Conservation (phyloP, 345 rosid species). For the Corymbia maculata region DNA sequence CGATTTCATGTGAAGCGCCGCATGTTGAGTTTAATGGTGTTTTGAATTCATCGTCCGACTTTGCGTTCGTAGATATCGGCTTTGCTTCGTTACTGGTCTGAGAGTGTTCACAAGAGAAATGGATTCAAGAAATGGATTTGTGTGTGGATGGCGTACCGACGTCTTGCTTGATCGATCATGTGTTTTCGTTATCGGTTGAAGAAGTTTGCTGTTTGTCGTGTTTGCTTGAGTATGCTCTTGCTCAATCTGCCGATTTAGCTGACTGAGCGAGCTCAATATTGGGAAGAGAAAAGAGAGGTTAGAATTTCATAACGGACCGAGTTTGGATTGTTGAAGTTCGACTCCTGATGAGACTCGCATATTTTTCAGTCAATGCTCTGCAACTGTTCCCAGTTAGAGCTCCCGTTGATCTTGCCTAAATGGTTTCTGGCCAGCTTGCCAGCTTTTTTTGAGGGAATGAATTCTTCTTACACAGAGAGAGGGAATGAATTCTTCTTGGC, state of each 20-base stretch:
- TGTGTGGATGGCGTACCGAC: not conserved
- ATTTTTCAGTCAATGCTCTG: not conserved
- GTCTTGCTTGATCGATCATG: not conserved
- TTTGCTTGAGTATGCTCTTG: not conserved
- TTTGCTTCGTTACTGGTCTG: not conserved
- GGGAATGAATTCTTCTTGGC: not conserved
- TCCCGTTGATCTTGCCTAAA: not conserved
- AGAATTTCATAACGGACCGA: not conserved
- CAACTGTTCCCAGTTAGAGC: not conserved
- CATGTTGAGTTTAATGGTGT: not conserved
- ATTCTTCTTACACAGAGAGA: not conserved
- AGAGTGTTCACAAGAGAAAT: not conserved
- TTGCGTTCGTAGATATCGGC: not conserved
- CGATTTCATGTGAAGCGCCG: not conserved
- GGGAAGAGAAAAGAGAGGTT: not conserved
- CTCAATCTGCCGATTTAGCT: not conserved
- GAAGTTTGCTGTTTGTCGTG: not conserved
- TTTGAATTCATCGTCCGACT: not conserved
- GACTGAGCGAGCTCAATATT: not conserved
- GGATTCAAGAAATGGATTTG: not conserved
- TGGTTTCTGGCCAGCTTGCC: not conserved
- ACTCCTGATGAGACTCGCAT: not conserved
- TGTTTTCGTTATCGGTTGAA: not conserved
- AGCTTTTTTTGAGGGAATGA: not conserved
- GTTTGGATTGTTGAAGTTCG: not conserved